These are phyloP conservation scores for Nyssa sinensis DNA, from an alignment of 148 eudicot species.

Conservation along the genomic window DNA sequence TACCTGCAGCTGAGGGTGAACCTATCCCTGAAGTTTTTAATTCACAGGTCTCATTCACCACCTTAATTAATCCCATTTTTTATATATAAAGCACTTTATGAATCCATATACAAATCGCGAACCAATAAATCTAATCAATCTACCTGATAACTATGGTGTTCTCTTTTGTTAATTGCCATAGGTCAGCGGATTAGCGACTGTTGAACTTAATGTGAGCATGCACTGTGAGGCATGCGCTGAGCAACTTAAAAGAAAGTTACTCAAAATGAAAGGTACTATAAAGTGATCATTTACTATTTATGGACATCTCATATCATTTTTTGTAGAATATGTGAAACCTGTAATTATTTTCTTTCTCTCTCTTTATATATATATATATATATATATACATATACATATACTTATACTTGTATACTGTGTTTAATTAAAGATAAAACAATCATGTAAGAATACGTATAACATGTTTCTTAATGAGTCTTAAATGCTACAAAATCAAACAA, in stretches of 20 bases:
- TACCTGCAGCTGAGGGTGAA: constrained; percentile 79
- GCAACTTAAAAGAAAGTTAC: constrained; percentile 88
- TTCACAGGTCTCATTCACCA: constrained; percentile 56
- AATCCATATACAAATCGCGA: neutral
- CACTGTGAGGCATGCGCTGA: constrained; percentile 94
- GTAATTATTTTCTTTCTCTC: too few species aligned
- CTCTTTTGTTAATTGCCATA: constrained; percentile 17
- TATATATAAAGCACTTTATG: neutral
- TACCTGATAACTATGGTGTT: neutral
- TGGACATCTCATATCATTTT: too few species aligned
- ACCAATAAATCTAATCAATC: neutral
- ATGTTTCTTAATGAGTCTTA: too few species aligned
- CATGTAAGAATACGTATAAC: too few species aligned
- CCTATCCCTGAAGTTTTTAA: constrained; percentile 70
- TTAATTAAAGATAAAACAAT: too few species aligned
- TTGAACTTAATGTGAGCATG: constrained; percentile 92
- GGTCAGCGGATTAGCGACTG: constrained; percentile 72
- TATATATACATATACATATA: too few species aligned
- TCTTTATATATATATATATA: too few species aligned
- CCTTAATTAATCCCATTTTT: neutral
- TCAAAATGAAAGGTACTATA: constrained; percentile 86
- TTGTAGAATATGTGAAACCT: too few species aligned
- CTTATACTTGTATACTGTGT: too few species aligned
- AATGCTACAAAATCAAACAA: too few species aligned
- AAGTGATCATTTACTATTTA: neutral